phyloP scores from a whole-genome alignment of 1,284 basidiomycete species.

The Anthracocystis setariae region DNA sequence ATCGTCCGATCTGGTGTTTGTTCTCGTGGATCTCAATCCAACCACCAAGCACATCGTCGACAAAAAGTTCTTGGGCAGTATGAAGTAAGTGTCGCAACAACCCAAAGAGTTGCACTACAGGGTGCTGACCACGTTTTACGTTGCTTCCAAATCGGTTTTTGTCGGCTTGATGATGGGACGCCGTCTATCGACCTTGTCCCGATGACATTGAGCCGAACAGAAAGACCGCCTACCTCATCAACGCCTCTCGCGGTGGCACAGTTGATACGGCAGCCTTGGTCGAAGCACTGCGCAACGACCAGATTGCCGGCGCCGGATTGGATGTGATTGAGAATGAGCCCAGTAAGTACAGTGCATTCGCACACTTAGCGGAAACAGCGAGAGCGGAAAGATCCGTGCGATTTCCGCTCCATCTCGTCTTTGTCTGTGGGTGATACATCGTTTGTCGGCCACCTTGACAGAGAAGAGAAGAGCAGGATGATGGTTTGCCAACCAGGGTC shows the following conservation, averaged over 20 bases:
- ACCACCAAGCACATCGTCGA: slow-evolving; percentile 80
- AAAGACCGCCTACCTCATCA: slow-evolving; percentile 52
- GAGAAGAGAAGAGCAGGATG: no score
- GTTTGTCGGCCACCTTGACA: no score
- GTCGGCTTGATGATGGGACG: background rate
- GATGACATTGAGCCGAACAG: slow-evolving; percentile 14
- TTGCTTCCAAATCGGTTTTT: no score
- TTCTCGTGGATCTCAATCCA: slow-evolving; percentile 81
- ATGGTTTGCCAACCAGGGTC: background rate
- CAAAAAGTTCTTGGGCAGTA: slow-evolving; percentile 77
- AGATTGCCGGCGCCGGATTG: slow-evolving; percentile 89
- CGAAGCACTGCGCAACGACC: slow-evolving; percentile 77
- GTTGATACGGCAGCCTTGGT: slow-evolving; percentile 86
- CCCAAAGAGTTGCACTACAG: background rate
- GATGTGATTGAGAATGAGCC: slow-evolving; percentile 96
- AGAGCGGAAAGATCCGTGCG: slow-evolving; percentile 25
- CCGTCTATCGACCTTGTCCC: background rate
- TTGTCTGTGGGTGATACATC: no score
- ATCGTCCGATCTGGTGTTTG: slow-evolving; percentile 62
- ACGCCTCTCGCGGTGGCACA: slow-evolving; percentile 72
- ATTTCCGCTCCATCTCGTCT: background rate
- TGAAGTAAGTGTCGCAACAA: slow-evolving; percentile 75
- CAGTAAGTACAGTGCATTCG: slow-evolving; percentile 54
- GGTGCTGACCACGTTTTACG: no score
- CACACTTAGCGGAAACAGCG: slow-evolving; percentile 11